Evolutionary conservation across 2,329 filamentous ascomycete genomes (phyloP).

Genomic region (Xylaria sp.): DNA sequence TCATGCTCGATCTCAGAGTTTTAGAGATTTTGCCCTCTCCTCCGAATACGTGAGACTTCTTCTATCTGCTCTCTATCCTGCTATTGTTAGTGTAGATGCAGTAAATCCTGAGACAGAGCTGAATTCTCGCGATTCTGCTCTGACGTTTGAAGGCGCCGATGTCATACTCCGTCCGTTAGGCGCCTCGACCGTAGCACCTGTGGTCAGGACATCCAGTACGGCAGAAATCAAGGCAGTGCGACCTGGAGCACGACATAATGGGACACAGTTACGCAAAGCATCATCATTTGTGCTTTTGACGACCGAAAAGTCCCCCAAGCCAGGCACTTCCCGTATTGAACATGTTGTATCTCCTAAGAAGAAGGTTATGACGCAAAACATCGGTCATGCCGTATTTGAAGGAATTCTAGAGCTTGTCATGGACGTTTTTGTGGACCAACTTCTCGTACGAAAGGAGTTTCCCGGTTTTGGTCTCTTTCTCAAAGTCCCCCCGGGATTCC

Average conservation of each 20-base stretch:
- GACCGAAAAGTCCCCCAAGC: constrained; percentile 70
- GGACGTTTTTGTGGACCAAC: constrained; percentile 84
- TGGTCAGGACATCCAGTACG: constrained; percentile 76
- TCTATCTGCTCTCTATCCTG: constrained; percentile 83
- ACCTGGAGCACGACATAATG: constrained; percentile 54
- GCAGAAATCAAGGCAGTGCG: constrained; percentile 61
- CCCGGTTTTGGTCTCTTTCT: constrained; percentile 85
- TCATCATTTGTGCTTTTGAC: constrained; percentile 94
- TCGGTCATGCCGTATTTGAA: constrained; percentile 78
- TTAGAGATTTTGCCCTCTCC: constrained; percentile 82
- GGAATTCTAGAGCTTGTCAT: constrained; percentile 81
- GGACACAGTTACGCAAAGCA: constrained; percentile 77
- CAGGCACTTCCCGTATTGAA: constrained; percentile 71
- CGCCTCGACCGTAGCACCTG: constrained; percentile 70
- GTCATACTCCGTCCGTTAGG: constrained; percentile 81
- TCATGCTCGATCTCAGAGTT: constrained; percentile 78
- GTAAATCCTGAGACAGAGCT: constrained; percentile 87
- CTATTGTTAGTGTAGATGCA: constrained; percentile 86
- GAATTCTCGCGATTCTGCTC: constrained; percentile 80
- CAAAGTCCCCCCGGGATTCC: constrained; percentile 90
- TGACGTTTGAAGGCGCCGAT: constrained; percentile 88
- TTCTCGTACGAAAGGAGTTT: constrained; percentile 90
- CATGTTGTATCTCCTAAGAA: constrained; percentile 70
- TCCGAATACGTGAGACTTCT: constrained; percentile 87
- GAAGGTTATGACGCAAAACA: constrained; percentile 60